These are phyloP conservation scores for Syncephalastrum racemosum DNA, from an alignment of 371 early-diverging fungal species.

Conservation along the genomic window DNA sequence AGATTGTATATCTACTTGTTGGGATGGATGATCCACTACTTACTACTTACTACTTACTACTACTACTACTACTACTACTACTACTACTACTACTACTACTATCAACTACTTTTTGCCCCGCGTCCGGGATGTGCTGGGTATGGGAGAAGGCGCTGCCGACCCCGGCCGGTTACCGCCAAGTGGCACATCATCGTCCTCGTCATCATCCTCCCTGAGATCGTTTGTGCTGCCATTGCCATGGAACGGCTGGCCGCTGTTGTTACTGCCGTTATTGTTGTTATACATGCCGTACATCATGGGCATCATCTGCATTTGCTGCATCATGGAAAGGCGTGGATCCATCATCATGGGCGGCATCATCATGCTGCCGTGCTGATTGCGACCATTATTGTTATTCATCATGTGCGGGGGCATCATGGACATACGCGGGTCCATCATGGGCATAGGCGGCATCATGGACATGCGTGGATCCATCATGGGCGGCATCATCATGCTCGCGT, in stretches of 20 bases:
- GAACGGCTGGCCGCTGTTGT: constrained; percentile 8
- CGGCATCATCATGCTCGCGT: constrained; percentile 22
- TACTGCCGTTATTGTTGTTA: constrained; percentile 13
- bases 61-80: no score
- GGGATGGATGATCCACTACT: no score
- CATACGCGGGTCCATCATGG: constrained; percentile 45
- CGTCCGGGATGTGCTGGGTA: no score
- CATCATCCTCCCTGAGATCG: constrained; percentile 19
- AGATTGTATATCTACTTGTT: no score
- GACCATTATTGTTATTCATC: constrained; percentile 3
- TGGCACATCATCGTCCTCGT: constrained; percentile 40
- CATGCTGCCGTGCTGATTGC: constrained; percentile 15
- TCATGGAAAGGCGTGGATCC: constrained; percentile 35
- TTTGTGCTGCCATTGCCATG: not conserved
- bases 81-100: no score
- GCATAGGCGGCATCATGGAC: constrained; percentile 22
- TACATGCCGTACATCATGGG: constrained; percentile 24
- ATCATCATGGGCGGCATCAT: constrained; percentile 34
- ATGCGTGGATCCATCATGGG: constrained; percentile 42
- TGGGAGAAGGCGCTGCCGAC: no score
- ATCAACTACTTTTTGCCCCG: no score
- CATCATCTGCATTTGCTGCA: constrained; percentile 23
- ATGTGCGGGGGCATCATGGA: constrained; percentile 17
- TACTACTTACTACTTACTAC: no score
- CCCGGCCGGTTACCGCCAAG: constrained; percentile 5